phyloP scores from a whole-genome alignment of 2,329 filamentous ascomycete species.

The Talaromyces funiculosus region DNA sequence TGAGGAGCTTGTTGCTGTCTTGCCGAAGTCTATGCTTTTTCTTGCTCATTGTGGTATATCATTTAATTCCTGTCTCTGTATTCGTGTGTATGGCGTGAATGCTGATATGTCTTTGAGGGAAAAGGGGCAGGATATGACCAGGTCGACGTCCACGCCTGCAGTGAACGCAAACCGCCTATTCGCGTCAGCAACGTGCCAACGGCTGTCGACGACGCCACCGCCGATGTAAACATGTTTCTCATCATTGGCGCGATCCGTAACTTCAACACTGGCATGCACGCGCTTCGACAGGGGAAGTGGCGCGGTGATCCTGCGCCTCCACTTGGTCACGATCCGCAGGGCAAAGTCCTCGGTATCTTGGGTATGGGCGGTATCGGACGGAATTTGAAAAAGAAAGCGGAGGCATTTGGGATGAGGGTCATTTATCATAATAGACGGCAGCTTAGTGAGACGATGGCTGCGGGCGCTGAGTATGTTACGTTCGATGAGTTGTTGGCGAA shows the following conservation, averaged over 20 bases:
- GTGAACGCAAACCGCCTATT: conserved; percentile 52
- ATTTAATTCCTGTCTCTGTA: background rate
- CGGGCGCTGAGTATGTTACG: conserved; percentile 45
- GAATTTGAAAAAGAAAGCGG: conserved; percentile 68
- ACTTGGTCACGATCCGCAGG: conserved; percentile 70
- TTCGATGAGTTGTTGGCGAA: conserved; percentile 66
- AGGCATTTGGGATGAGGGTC: conserved; percentile 69
- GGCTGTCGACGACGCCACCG: conserved; percentile 75
- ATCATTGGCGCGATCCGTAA: conserved; percentile 74
- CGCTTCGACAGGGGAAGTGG: conserved; percentile 64
- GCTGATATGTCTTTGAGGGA: background rate
- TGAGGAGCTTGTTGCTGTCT: conserved; percentile 57
- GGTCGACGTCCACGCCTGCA: conserved; percentile 68
- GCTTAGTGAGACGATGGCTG: conserved; percentile 49
- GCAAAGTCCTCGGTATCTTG: conserved; percentile 72
- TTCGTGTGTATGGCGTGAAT: too few relatives aligned
- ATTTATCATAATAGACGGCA: conserved; percentile 67
- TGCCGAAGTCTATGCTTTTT: conserved; percentile 35
- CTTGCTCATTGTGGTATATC: conserved; percentile 36
- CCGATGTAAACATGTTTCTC: conserved; percentile 74
- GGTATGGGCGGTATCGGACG: conserved; percentile 83
- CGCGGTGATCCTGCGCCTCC: conserved; percentile 51
- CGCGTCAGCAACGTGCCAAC: conserved; percentile 76
- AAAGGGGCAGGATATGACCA: conserved; percentile 80
- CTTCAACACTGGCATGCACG: conserved; percentile 61